Base-by-base conservation (phyloP, 2,329 filamentous ascomycete species). In the Nothopassalora personata region DNA sequence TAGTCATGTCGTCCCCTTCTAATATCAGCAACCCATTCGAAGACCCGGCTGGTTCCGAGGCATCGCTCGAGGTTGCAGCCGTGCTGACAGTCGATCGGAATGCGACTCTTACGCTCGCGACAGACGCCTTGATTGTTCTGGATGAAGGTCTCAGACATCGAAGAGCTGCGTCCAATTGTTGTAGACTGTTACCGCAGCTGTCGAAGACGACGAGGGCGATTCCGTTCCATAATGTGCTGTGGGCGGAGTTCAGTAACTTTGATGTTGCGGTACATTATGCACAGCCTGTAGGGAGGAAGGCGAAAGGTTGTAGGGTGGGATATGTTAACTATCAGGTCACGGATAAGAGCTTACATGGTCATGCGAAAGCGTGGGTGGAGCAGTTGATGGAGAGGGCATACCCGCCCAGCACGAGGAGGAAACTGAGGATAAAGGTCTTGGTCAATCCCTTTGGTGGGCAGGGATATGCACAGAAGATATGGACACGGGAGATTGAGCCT, bases 391-490 rank as follows among this genome's bases (percentile, higher is more conserved):
- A 85, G 36, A 81, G 81, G 50, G 85, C 92, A 27, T 97, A 96
- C 69, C 87, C 78, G 57, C 77, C 79, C 7, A 82, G 88, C 1
- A 65, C 63, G 50, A 84, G 88, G 68, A 82, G 81, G 55, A 82
- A 80, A 59, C 94, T 91, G 74, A 85, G 90, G 50, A 86, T 94
- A 63, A 96, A 94, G 73, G 86, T 97, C 11, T 78, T 97, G 47
- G 82, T 99, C 62, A 99, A 99, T 73, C 94, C 94, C 0, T 88
- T 92, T 68, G 90, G 91, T 13, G 94, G 94, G 0, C 89, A 91
- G 46, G 93, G 93, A 15, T 77, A 79, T 45, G 93, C 91, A 1
- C 77, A 83, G 61, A 88, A 85, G 70, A 81, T 86, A 64, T 97
- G 91, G 82, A 77, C 86, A 58, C 82, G 81, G 48, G 82, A 93